Percentiles rank a stretch among this genome's conserved stretches.
These are phyloP conservation scores for Aspergillus tanneri DNA, from an alignment of 2,329 filamentous ascomycete species.

Conservation along the genomic window DNA sequence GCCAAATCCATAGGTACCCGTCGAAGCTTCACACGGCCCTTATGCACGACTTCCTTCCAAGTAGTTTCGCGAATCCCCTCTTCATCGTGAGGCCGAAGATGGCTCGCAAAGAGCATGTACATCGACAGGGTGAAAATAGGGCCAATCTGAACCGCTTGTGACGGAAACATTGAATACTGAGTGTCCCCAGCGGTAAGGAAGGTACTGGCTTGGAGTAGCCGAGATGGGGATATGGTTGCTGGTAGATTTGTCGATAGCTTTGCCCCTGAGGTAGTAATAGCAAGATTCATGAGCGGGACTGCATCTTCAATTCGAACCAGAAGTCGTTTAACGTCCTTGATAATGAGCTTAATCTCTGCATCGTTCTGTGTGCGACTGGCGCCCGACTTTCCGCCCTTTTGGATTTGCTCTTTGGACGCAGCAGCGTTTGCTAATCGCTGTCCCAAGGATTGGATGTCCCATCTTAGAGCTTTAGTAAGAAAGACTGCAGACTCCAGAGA, in stretches of 20 bases:
- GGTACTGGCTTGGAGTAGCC: conserved; percentile 87
- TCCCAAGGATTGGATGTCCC: conserved; percentile 78
- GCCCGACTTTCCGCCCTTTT: conserved; percentile 34
- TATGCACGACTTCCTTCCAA: conserved; percentile 97
- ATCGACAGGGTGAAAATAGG: conserved; percentile 82
- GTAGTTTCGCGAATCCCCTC: conserved; percentile 64
- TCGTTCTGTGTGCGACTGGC: conserved; percentile 58
- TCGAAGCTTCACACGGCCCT: conserved; percentile 77
- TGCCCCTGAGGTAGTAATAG: conserved; percentile 90
- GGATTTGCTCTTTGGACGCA: conserved; percentile 53
- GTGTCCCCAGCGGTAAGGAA: conserved; percentile 84
- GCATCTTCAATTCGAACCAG: conserved; percentile 82
- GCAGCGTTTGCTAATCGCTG: conserved; percentile 71
- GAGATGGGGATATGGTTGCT: conserved; percentile 80
- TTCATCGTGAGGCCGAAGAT: conserved; percentile 60
- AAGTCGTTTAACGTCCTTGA: conserved; percentile 71
- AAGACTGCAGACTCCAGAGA: conserved; percentile 81
- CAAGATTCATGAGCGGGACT: conserved; percentile 86
- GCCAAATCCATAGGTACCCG: conserved; percentile 63
- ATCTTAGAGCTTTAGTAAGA: conserved; percentile 77
- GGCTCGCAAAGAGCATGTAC: conserved; percentile 91
- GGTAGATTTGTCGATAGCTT: conserved; percentile 78
- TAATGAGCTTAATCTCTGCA: conserved; percentile 66
- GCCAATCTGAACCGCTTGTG: conserved; percentile 73
- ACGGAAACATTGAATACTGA: conserved; percentile 68